Evolutionary conservation across 1,284 basidiomycete genomes (phyloP).

Genomic region (Ceratobasidium sp.): DNA sequence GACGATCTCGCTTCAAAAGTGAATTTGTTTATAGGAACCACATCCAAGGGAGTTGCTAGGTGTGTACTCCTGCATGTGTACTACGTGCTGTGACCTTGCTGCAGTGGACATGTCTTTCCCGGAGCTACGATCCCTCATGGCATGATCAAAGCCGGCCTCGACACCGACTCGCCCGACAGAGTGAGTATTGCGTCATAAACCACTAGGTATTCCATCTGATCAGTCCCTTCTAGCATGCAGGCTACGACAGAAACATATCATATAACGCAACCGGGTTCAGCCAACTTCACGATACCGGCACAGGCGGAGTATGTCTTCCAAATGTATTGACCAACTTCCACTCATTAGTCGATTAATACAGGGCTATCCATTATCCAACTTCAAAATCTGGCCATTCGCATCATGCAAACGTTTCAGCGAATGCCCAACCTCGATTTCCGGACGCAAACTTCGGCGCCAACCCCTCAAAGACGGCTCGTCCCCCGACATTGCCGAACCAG

Average conservation of each 20-base stretch:
- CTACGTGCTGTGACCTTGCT: background rate
- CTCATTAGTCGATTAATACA: background rate
- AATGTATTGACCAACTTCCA: background rate
- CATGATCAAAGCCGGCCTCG: constrained; percentile 40
- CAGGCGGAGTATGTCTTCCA: constrained; percentile 41
- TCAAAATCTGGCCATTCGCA: constrained; percentile 30
- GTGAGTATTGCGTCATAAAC: background rate
- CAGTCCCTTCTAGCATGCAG: constrained; percentile 41
- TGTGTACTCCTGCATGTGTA: background rate
- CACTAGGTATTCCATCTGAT: background rate
- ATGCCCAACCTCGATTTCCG: constrained; percentile 30
- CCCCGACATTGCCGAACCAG: constrained; percentile 41
- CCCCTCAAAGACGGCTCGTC: constrained; percentile 20
- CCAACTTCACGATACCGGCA: constrained; percentile 44
- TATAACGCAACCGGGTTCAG: constrained; percentile 44
- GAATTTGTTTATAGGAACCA: constrained; percentile 42
- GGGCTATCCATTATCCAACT: constrained; percentile 22
- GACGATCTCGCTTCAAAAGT: constrained; percentile 37
- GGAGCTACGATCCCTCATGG: constrained; percentile 42
- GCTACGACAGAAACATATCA: constrained; percentile 41
- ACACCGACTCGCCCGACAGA: constrained; percentile 30
- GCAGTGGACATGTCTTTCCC: constrained; percentile 43
- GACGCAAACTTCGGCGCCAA: constrained; percentile 14
- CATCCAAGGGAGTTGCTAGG: constrained; percentile 35
- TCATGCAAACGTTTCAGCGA: constrained; percentile 31